phyloP scores from a whole-genome alignment of 1,284 basidiomycete genomes.

The Trichosporon ovoides region DNA sequence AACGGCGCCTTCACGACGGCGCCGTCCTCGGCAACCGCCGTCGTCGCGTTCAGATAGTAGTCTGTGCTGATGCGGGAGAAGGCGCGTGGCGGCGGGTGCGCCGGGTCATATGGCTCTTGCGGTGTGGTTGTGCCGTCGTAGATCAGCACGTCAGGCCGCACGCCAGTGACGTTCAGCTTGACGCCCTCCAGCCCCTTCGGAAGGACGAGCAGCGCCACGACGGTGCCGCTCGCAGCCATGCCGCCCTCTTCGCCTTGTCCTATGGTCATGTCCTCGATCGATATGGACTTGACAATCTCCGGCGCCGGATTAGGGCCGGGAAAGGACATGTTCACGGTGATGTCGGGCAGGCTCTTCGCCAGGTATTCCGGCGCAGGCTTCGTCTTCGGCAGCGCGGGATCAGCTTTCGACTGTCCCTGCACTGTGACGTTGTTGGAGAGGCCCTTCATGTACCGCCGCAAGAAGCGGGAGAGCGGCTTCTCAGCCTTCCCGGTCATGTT shows the following conservation, averaged over 20 bases:
- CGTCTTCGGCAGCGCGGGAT: slow-evolving; percentile 9
- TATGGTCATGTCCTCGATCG: slow-evolving; percentile 45
- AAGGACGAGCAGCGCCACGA: slow-evolving; percentile 41
- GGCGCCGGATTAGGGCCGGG: slow-evolving; percentile 42
- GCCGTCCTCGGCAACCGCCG: slow-evolving; percentile 14
- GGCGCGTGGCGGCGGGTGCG: slow-evolving; percentile 21
- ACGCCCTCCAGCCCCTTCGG: slow-evolving; percentile 34
- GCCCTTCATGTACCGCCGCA: slow-evolving; percentile 3
- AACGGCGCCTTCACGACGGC: slow-evolving; percentile 40
- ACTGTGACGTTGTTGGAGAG: slow-evolving; percentile 29
- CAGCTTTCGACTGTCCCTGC: background rate
- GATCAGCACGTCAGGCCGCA: slow-evolving; percentile 45
- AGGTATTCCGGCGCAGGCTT: slow-evolving; percentile 35
- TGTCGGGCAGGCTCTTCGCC: slow-evolving; percentile 28
- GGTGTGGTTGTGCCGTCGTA: slow-evolving; percentile 33
- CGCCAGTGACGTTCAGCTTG: slow-evolving; percentile 32
- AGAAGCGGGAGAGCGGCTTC: background rate
- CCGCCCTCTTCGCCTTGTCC: slow-evolving; percentile 23
- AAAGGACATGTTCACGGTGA: slow-evolving; percentile 37
- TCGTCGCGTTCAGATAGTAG: slow-evolving; percentile 20
- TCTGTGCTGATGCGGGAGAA: slow-evolving; percentile 25
- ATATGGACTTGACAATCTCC: slow-evolving; percentile 41
- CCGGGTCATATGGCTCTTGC: slow-evolving; percentile 18
- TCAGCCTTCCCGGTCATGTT: slow-evolving; percentile 29
- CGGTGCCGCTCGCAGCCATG: slow-evolving; percentile 40